Conservation (phyloP, 495 filamentous ascomycete genomes). For the Aspergillus ellipticus region DNA sequence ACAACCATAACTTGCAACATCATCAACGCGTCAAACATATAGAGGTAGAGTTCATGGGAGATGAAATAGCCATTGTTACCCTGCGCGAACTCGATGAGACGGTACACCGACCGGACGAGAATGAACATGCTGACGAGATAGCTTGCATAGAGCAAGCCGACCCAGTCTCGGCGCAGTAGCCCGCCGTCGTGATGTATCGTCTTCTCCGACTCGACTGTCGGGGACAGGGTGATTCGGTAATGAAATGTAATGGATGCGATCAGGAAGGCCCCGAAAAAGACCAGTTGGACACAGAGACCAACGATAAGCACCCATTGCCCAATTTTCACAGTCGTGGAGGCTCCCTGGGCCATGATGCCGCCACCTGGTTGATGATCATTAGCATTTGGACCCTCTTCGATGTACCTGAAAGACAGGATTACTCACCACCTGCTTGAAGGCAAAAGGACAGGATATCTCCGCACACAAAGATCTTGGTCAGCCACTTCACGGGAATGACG, state of each 20-base stretch:
- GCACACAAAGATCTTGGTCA: constrained; percentile 19
- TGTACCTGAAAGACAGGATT: background rate
- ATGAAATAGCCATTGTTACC: constrained; percentile 50
- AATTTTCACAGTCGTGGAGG: constrained; percentile 7
- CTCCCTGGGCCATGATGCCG: constrained; percentile 17
- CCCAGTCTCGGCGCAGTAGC: constrained; percentile 17
- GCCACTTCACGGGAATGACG: background rate
- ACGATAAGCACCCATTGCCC: constrained; percentile 42
- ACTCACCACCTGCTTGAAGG: constrained; percentile 10
- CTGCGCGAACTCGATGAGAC: constrained; percentile 60
- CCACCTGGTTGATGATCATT: constrained; percentile 13
- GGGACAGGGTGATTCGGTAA: constrained; percentile 22
- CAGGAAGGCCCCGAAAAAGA: constrained; percentile 42
- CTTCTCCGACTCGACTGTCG: constrained; percentile 17
- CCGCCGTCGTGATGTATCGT: background rate
- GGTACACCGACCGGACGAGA: constrained; percentile 56
- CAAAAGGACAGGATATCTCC: constrained; percentile 18
- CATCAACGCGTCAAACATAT: constrained; percentile 56
- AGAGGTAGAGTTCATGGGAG: constrained; percentile 54
- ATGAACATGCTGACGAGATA: constrained; percentile 53
- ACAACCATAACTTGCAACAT: constrained; percentile 53
- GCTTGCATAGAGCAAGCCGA: constrained; percentile 35
- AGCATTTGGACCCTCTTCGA: background rate
- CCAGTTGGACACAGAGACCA: constrained; percentile 39
- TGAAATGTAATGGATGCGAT: constrained; percentile 33